Evolutionary conservation across 306 rosid genomes (phyloP).

Genomic region (Senna tora): DNA sequence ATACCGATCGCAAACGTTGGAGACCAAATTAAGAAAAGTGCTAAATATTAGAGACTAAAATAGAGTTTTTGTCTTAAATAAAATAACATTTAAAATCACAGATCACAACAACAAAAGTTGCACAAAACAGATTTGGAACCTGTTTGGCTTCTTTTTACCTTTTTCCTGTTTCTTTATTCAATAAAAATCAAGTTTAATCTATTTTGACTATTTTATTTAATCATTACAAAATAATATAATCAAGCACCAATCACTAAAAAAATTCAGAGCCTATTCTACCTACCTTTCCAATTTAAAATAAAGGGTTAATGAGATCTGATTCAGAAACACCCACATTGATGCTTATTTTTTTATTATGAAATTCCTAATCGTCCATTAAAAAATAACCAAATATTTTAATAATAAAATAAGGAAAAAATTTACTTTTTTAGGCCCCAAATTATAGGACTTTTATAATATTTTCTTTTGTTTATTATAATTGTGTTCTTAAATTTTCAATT

Average conservation of each 20-base stretch:
- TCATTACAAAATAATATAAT: not conserved
- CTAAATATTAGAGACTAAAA: too few species aligned
- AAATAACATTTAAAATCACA: too few species aligned
- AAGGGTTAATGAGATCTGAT: conserved; percentile 45
- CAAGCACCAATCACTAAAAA: not conserved
- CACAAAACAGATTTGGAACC: not conserved
- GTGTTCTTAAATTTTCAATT: too few species aligned
- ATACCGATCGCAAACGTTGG: too few species aligned
- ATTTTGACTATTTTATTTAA: not conserved
- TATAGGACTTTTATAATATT: too few species aligned
- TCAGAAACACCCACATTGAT: conserved; percentile 32
- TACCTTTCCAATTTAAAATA: conserved; percentile 34
- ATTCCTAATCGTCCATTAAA: not conserved
- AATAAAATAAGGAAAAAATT: too few species aligned
- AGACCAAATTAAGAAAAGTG: too few species aligned
- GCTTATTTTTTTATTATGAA: not conserved
- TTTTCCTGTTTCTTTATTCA: not conserved
- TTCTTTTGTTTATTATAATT: too few species aligned
- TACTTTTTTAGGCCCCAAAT: too few species aligned
- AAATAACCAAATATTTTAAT: not conserved
- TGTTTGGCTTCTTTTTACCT: not conserved
- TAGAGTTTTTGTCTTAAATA: too few species aligned
- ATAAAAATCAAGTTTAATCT: not conserved
- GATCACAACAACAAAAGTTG: too few species aligned
- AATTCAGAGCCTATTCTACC: not conserved